These are phyloP conservation scores for Trichoderma citrinoviride DNA, from an alignment of 2,329 filamentous ascomycete genomes.

Conservation along the genomic window DNA sequence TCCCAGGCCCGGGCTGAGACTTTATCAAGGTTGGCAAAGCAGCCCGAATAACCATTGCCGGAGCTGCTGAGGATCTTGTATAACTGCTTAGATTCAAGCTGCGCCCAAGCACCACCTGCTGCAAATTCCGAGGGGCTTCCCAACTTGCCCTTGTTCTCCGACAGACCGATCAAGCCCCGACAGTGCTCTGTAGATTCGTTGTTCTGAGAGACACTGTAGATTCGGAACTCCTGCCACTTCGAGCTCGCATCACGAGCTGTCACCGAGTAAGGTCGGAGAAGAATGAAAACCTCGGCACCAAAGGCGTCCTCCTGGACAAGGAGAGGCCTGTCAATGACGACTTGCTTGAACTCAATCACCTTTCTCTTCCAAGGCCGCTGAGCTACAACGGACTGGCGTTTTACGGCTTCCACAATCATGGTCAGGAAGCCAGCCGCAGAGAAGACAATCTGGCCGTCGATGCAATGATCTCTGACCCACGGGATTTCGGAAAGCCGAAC, in stretches of 20 bases:
- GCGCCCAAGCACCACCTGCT: background rate
- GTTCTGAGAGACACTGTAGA: constrained; percentile 19
- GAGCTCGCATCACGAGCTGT: constrained; percentile 10
- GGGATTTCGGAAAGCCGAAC: constrained; percentile 30
- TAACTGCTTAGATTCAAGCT: background rate
- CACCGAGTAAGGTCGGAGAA: constrained; percentile 14
- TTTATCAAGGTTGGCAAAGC: constrained; percentile 18
- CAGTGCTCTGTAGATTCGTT: constrained; percentile 22
- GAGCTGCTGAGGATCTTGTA: constrained; percentile 16
- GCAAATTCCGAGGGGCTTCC: too few species aligned
- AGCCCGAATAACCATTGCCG: constrained; percentile 19
- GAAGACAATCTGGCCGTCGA: constrained; percentile 33
- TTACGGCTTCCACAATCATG: constrained; percentile 36
- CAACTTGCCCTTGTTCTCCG: constrained; percentile 4
- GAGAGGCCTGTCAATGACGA: constrained; percentile 19
- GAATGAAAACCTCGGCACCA: constrained; percentile 22
- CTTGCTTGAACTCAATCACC: constrained; percentile 16
- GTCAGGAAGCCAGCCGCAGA: constrained; percentile 36
- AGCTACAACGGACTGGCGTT: constrained; percentile 20
- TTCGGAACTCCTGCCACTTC: constrained; percentile 21
- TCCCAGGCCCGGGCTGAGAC: constrained; percentile 12
- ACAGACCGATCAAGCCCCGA: constrained; percentile 14
- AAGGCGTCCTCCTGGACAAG: constrained; percentile 20
- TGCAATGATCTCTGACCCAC: constrained; percentile 35
- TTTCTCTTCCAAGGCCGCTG: constrained; percentile 14